Percentiles rank a stretch among this genome's conserved stretches.
These are phyloP conservation scores for Phytophthora vignae DNA, from an alignment of 352 stramenopile species.

Conservation along the genomic window DNA sequence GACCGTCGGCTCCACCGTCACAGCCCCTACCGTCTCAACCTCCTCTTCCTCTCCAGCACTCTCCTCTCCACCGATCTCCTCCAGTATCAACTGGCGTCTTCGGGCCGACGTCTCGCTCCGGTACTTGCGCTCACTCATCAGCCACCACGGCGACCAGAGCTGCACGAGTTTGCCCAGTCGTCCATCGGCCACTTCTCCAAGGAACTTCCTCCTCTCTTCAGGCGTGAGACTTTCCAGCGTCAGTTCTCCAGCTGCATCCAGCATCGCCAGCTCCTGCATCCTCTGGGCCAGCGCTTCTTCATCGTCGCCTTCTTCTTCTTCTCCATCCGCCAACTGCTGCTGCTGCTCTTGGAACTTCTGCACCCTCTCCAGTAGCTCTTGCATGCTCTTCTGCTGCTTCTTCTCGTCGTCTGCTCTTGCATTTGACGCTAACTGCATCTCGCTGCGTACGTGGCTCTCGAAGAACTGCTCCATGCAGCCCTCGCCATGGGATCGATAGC, in stretches of 20 bases:
- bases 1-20: slow-evolving; percentile 20
- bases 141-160: slow-evolving; percentile 84
- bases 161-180: slow-evolving; percentile 67
- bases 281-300: slow-evolving; percentile 46
- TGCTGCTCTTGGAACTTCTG: slow-evolving; percentile 66
- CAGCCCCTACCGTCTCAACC: neutral
- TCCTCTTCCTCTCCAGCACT: slow-evolving; percentile 17
- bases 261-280: slow-evolving; percentile 57
- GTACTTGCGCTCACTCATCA: slow-evolving; percentile 54
- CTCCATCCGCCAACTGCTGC: slow-evolving; percentile 14
- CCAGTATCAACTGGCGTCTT: slow-evolving; percentile 56
- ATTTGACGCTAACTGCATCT: slow-evolving; percentile 55
- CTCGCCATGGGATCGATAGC: slow-evolving; percentile 77
- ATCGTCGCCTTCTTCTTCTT: slow-evolving; percentile 9
- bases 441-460: slow-evolving; percentile 65
- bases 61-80: slow-evolving; percentile 43
- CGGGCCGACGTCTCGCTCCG: slow-evolving; percentile 51
- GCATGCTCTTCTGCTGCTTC: slow-evolving; percentile 46
- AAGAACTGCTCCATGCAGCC: slow-evolving; percentile 85
- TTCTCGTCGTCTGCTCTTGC: slow-evolving; percentile 32
- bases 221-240: slow-evolving; percentile 71
- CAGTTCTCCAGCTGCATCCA: slow-evolving; percentile 53
- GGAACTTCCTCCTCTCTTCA: slow-evolving; percentile 64
- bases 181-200: slow-evolving; percentile 70
- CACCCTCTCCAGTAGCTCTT: slow-evolving; percentile 60